These are phyloP conservation scores for Annulohypoxylon bovei DNA, from an alignment of 495 filamentous ascomycete genomes.

Conservation along the genomic window DNA sequence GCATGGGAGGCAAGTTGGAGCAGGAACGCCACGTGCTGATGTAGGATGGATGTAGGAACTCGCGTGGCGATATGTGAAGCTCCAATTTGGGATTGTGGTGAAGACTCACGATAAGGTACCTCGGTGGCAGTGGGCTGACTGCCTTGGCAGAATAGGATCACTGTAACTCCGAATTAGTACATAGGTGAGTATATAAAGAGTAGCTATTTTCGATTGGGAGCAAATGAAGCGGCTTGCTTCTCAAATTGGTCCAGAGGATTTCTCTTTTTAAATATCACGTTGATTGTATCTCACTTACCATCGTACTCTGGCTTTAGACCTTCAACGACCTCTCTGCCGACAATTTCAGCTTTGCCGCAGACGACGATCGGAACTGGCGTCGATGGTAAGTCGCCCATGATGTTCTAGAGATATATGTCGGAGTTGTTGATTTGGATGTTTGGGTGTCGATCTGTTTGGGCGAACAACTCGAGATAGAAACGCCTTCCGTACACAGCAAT, in stretches of 20 bases:
- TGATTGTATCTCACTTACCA: constrained; percentile 9
- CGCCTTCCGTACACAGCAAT: neutral
- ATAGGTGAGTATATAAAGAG: neutral
- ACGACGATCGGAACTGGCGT: constrained; percentile 17
- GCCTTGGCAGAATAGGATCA: constrained; percentile 35
- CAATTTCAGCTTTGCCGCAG: constrained; percentile 27
- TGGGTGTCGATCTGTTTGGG: neutral
- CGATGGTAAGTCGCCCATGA: neutral
- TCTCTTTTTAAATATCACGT: neutral
- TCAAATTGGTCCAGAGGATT: neutral
- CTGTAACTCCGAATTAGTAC: neutral
- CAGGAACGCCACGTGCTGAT: neutral
- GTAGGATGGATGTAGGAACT: neutral
- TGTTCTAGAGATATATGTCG: neutral
- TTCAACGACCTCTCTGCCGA: constrained; percentile 19
- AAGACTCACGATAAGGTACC: constrained; percentile 19
- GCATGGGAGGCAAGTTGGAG: neutral
- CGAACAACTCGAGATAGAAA: neutral
- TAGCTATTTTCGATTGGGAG: neutral
- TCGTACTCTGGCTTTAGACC: constrained; percentile 34
- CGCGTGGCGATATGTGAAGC: neutral
- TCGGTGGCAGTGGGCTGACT: constrained; percentile 29
- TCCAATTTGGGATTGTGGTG: neutral
- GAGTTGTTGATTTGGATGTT: neutral
- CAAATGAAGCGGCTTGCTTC: neutral